Base-by-base conservation (phyloP, 2,329 filamentous ascomycete genomes). In the Pyrenochaeta sp. region DNA sequence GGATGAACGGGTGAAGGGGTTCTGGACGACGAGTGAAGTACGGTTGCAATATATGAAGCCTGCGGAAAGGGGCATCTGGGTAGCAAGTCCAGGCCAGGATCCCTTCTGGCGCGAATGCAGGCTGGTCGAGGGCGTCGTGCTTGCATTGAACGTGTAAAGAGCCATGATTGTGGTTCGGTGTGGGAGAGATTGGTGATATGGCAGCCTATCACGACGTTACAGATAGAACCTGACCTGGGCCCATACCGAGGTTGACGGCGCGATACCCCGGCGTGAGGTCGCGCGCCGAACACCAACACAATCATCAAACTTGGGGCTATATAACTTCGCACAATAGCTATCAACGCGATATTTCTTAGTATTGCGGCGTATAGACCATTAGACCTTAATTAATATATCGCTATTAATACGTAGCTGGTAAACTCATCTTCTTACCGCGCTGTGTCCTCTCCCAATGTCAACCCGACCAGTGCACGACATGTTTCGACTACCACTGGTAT, bases 181-280 rank as follows among this genome's bases (percentile, higher is more conserved):
- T 27, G 24, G 24, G 14, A 24, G 14, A 27, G 24, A 27, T 27
- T 27, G 24, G 24, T 27, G 24, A 10, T 27, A 27, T 27, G 34
- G 35, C 35, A 37, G 35, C 35, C 28, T 37, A 18, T 29, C 35
- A 29, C 11, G 24, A 11, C 24, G 14, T 27, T 27, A 27, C 24
- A 10, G 24, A 18, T 37, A 28, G 24, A 37, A 15, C 14, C 24
- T n/a, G 27, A 26, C 21, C 21, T 15, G 18, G 17, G 35, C 15
- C 22, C 17, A 19, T 29, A 37, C 22, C 24, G 35, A 27, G 34
- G 34, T 27, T 36, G 22, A 35, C 34, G 22, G 34, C 22, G 34
- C 15, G 15, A 26, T 36, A 19, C n/a, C n/a, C n/a, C n/a, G n/a
- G n/a, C n/a, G n/a, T n/a, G n/a, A n/a, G n/a, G n/a, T n/a, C n/a